Base-by-base conservation (phyloP, 164 flowering plant species). In the Houttuynia cordata region DNA sequence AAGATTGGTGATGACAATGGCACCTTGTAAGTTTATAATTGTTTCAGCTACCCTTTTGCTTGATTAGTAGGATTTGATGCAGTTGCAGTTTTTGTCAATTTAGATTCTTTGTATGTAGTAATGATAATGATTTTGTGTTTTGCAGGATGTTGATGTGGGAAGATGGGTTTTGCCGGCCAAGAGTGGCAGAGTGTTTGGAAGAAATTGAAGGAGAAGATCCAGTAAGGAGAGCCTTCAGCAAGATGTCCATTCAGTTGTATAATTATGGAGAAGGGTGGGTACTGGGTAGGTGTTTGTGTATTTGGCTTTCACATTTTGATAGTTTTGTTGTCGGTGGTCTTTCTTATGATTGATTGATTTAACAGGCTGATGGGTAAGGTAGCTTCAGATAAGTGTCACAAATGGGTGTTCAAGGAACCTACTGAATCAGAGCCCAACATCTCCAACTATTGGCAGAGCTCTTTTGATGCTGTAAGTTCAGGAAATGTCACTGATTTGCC, bases 211-310 rank as follows among this genome's bases (percentile, higher is more conserved):
- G 91, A 0, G 98, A 89, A 52, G 95, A 92, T 85, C 88, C 84
- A 64, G 96, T 89, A 64, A 82, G 96, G 64, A 92, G 84, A 62
- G 82, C 98, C 74, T 92, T 92, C 96, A 84, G 98, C 93, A 92
- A 92, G 64, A 92, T 92, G 98, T 89, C 98, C 65, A 92, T 92
- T 79, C 98, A 92, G 78, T 71, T 93, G 69, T 93, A 93, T 80
- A 93, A 93, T 80, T 93, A 93, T 80, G 98, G 98, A 86, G 98
- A 93, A 93, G 98, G 98, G 98, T 93, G 96, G 94, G 98, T 89
- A 84, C 80, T 85, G 67, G 95, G 96, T 92, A 83, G 84, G 91
- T 87, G 77, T 70, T 80, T 51, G 8, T 24, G 10, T 60, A 30
- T 5, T 37, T 53, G n/a, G n/a, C 41, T 41, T 22, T 39, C 3